These are phyloP conservation scores for Stachybotrys echinatus DNA, from an alignment of 2,329 filamentous ascomycete species.

Conservation along the genomic window DNA sequence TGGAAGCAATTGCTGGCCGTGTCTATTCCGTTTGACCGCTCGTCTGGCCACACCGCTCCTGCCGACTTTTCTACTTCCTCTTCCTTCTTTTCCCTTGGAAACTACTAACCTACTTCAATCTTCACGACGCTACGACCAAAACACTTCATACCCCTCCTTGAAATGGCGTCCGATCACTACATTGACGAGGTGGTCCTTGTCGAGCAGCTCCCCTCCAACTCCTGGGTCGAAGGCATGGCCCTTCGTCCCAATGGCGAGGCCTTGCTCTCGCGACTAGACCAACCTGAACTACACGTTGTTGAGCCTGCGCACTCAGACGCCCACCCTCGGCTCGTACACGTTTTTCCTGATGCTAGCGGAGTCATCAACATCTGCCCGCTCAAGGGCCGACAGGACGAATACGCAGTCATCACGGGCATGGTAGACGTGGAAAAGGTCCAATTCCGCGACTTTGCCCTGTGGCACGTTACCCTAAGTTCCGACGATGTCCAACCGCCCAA, in stretches of 20 bases:
- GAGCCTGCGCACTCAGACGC: not conserved
- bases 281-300: conserved; percentile 4
- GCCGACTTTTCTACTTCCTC: not conserved
- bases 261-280: conserved; percentile 1
- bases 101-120: not conserved
- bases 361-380: conserved; percentile 5
- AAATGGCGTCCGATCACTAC: not conserved
- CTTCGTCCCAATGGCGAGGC: conserved; percentile 1
- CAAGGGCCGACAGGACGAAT: conserved; percentile 5
- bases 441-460: conserved; percentile 3
- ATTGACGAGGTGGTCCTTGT: conserved; percentile 4
- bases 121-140: not conserved
- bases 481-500: conserved; percentile 1
- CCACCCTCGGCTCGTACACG: conserved; percentile 2
- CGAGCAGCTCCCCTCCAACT: conserved; percentile 1
- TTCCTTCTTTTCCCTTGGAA: not conserved
- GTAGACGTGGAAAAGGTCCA: conserved; percentile 4
- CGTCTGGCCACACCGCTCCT: not conserved
- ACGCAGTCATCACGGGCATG: conserved; percentile 4
- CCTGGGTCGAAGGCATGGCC: conserved; percentile 1
- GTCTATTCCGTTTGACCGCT: not conserved
- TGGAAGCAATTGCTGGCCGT: not conserved
- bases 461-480: conserved; percentile 2
- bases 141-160: not conserved
- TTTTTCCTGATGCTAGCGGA: conserved; percentile 5